Base-by-base conservation (phyloP, 2,329 filamentous ascomycete genomes). In the Phialocephala sp. region DNA sequence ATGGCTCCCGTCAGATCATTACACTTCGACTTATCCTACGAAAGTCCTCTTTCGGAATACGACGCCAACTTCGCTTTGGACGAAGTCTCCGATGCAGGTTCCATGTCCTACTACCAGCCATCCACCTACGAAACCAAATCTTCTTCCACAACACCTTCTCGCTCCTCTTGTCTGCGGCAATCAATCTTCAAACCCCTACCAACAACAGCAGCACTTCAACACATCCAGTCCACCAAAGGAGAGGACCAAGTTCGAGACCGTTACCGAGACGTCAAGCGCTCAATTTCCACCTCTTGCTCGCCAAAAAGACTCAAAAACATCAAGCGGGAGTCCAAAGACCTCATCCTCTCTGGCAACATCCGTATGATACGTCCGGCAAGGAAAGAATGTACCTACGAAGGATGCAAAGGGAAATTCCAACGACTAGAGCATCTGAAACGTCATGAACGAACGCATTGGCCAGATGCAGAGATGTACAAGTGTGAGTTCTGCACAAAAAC, bases 11-110 rank as follows among this genome's bases (percentile, higher is more conserved):
- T 63, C 8, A 68, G 59, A 18, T 54, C 66, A n/a, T 14, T 71
- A 12, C 63, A 68, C 5, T 65, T 71, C 22, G 62, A 66, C n/a
- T 39, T 67, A 0, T 41, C 64, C 12, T 68, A 67, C 39, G 58
- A 68, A 39, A 65, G 62, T 18, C 47, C 62, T 18, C 9, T 24
- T 1, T 47, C 64, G n/a, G 66, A 70, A 4, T 69, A 60, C 56
- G 41, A 47, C 8, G 45, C 14, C 1, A 47, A 62, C 18, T 58
- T 66, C 22, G 39, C 50, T 14, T 15, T 54, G 54, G 12, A 18
- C 57, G 15, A 45, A 14, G 37, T 24, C 24, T 64, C 68, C 18
- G 59, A 62, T 15, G 18, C 39, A 4, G 54, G 39, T 35, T 57
- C 8, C n/a, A 62, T 63, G 56, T 20, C 45, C 20, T 66, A 66